Base-by-base conservation (phyloP, 192 early-diverging fungal species). In the Diversispora epigaea region DNA sequence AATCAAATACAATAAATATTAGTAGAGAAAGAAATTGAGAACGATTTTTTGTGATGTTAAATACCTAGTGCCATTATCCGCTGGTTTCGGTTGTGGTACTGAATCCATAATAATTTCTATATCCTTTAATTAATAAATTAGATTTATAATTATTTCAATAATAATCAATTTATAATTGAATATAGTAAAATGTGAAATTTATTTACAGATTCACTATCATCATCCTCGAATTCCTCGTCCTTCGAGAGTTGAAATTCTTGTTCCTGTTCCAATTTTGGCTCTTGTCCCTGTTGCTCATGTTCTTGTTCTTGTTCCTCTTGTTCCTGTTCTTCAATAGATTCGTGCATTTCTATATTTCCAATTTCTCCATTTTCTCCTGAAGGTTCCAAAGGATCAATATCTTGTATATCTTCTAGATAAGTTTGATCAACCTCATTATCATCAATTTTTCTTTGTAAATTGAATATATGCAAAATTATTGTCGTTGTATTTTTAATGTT, bases 91-190 rank as follows among this genome's bases (percentile, higher is more conserved):
- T 39, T 85, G 82, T 19, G 80, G 87, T 19, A 80, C 77, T n/a
- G n/a, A n/a, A 56, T 91, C 88, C 80, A 92, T 80, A 17, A 92
- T 86, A 78, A 92, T 92, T 66, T 92, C 90, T 21, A 92, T 79
- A 78, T 92, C 91, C 89, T 88, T 65, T 75, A 60, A 22, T 21
- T 2, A 45, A n/a, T 68, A 76, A 45, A 79, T 22, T 65, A 49
- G 45, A 45, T 69, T 61, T 40, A 68, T 11, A 21, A n/a, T n/a
- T n/a, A n/a, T n/a, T n/a, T 44, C 55, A 50, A 12, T 25, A 25
- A 41, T 25, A 25, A 55, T 49, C n/a, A 45, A 21, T 40, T 41
- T 11, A 14, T 8, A 17, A n/a, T n/a, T 47, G n/a, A n/a, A 56
- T n/a, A 61, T 64, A 44, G 3, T 63, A 46, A 21, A 40, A 66